Base-by-base conservation (phyloP, 1,284 basidiomycete genomes). In the Cystobasidium pallidum region DNA sequence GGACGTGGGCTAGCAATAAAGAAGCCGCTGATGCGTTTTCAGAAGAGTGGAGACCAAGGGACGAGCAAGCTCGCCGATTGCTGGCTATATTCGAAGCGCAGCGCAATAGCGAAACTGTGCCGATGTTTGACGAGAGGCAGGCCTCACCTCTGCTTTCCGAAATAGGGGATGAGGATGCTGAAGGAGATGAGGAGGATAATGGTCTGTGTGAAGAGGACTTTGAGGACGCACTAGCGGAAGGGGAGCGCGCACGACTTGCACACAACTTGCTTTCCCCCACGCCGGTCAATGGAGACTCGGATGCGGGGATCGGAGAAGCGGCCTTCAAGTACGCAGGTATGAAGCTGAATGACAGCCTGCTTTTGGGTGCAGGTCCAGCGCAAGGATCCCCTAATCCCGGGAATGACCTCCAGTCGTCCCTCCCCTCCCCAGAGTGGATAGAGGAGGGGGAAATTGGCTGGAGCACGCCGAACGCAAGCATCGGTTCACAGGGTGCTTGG, bases 221-320 rank as follows among this genome's bases (percentile, higher is more conserved):
- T 64, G 45, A 51, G 8, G n/a, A 32, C 11, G 45, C 62, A 34
- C 32, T 32, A 17, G 43, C 59, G n/a, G 59, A 28, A 34, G 55
- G 55, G 2, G 55, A 39, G 17, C 30, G 58, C 58, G 41, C 43
- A 39, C 34, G 41, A 3, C 24, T 36, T 1, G 15, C 17, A 24
- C 62, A 64, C 19, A 64, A 64, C 45, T 39, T 64, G 32, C 62
- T 64, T 11, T 64, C 62, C 13, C 62, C 62, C 8, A 64, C 62
- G 24, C 62, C 58, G 19, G 39, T 17, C 34, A 30, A 45, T 45
- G 58, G 32, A n/a, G 30, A 24, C 4, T 10, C 58, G 19, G 58
- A 36, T 24, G 36, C 36, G 13, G 58, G 26, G 6, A 47, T 64
- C 26, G 39, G 39, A 30, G 62, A 47, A 21, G 43, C 62, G n/a